Evolutionary conservation across 495 filamentous ascomycete genomes (phyloP), one percentile per base, ranked within the genome.

Genomic region (Paragyromitra xinjiangensis): DNA sequence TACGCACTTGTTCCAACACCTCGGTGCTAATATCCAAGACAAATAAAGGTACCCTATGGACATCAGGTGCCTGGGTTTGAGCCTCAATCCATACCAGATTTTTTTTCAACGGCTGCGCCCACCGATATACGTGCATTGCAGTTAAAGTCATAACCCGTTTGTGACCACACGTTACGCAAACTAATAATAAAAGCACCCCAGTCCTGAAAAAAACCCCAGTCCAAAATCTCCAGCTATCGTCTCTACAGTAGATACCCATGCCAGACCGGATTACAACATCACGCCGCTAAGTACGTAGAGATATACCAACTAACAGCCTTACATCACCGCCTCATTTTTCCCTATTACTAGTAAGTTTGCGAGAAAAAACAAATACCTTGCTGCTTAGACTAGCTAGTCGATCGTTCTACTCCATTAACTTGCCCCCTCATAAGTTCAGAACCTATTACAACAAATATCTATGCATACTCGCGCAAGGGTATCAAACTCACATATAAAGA

Each of bases 301-400:
- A 16, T 42, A 9, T 19, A 26, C 42, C n/a, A 56, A 37, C n/a
- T n/a, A 26, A 45, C 6, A 73, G 45, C 69, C 69, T 58, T 73
- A 39, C 58, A 44, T 48, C 61, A 29, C 61, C 14, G 69, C 61
- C 59, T 51, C 24, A 24, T 55, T 55, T 71, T 48, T 44, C 58
- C 48, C 34, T 73, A 34, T 44, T 29, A 39, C 59, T 37, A 58
- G 48, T 67, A 51, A 14, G 40, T 50, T 37, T 37, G 24, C 14
- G 19, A 73, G 22, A 56, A 58, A 58, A n/a, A 19, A 19, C 51
- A 48, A 40, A 51, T n/a, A 24, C 29, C 50, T 16, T n/a, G 48
- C 44, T 70, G 71, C 71, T 61, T 74, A 48, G 53, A 48, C 19
- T 26, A 22, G 51, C 58, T 58, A 40, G 68, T 69, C 37, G 59